These are phyloP conservation scores for Citrus hindsii DNA, from an alignment of 345 rosid genomes.

Conservation along the genomic window DNA sequence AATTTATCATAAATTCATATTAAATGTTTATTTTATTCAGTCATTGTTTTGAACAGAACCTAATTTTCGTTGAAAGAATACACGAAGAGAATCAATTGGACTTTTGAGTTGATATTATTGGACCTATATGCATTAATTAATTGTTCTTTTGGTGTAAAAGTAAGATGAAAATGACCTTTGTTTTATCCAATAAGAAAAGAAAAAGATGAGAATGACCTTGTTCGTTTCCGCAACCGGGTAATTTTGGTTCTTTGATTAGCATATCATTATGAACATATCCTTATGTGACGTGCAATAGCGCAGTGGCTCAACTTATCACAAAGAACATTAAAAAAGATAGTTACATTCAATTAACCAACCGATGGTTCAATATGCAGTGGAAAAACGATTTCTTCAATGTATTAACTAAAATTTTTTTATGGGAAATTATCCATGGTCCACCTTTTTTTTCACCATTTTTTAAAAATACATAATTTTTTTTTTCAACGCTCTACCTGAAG, in stretches of 20 bases:
- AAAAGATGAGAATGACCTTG: too few species aligned
- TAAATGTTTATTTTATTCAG: not conserved
- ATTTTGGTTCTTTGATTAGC: not conserved
- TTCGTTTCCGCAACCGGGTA: not conserved
- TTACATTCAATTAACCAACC: too few species aligned
- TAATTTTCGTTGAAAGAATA: not conserved
- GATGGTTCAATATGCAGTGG: too few species aligned
- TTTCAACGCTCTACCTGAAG: too few species aligned
- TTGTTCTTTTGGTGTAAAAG: not conserved
- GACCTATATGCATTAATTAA: not conserved
- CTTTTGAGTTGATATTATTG: not conserved
- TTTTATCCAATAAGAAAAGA: not conserved
- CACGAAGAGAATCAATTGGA: not conserved
- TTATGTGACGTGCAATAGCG: too few species aligned
- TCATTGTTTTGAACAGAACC: not conserved
- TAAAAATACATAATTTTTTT: too few species aligned
- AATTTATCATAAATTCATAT: not conserved
- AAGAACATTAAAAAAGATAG: too few species aligned
- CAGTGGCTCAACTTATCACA: too few species aligned
- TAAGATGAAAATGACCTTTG: not conserved
- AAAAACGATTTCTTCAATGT: too few species aligned
- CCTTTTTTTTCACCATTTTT: accelerated
- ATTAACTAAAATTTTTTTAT: too few species aligned
- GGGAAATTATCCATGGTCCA: too few species aligned
- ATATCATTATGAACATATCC: not conserved